A percentile compares a stretch with the other conserved stretches of the same genome.
These are phyloP conservation scores for Cytospora piceae DNA, from an alignment of 2,329 filamentous ascomycete genomes.

Conservation along the genomic window DNA sequence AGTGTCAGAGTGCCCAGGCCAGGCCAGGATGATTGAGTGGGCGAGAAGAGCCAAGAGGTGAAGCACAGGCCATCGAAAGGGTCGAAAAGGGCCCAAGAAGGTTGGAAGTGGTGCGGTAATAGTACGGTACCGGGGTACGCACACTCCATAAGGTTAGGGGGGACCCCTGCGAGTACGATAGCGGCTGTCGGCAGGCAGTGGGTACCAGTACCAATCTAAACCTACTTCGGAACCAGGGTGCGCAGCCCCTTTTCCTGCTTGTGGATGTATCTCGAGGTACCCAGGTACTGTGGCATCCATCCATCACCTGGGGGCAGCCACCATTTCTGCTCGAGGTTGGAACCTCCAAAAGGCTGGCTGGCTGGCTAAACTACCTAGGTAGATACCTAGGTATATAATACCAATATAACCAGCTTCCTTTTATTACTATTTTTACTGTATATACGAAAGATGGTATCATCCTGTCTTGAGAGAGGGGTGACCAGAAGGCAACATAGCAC, in stretches of 20 bases:
- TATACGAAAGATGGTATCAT: not conserved
- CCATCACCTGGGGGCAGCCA: not conserved
- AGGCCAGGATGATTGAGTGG: constrained; percentile 9
- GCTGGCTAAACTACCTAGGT: not conserved
- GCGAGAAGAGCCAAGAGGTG: constrained; percentile 19
- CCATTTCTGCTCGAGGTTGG: constrained; percentile 3
- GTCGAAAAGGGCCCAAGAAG: constrained; percentile 17
- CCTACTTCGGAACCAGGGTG: constrained; percentile 1
- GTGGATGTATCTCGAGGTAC: not conserved
- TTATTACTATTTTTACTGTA: not conserved
- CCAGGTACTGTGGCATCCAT: not conserved
- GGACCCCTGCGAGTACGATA: not conserved
- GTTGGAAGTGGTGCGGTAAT: constrained; percentile 12
- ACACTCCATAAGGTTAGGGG: not conserved
- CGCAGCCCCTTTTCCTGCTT: constrained; percentile 1
- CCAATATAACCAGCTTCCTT: not conserved
- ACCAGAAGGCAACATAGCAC: too few species aligned
- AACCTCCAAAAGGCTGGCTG: not conserved
- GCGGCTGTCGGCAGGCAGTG: constrained; percentile 3
- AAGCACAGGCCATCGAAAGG: constrained; percentile 17
- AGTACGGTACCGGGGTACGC: not conserved
- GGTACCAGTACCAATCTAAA: constrained; percentile 1
- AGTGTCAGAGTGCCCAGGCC: not conserved
- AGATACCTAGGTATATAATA: not conserved
- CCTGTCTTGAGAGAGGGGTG: not conserved